Evolutionary conservation across 257 asterid species (phyloP).

Genomic region (Pogostemon cablin): DNA sequence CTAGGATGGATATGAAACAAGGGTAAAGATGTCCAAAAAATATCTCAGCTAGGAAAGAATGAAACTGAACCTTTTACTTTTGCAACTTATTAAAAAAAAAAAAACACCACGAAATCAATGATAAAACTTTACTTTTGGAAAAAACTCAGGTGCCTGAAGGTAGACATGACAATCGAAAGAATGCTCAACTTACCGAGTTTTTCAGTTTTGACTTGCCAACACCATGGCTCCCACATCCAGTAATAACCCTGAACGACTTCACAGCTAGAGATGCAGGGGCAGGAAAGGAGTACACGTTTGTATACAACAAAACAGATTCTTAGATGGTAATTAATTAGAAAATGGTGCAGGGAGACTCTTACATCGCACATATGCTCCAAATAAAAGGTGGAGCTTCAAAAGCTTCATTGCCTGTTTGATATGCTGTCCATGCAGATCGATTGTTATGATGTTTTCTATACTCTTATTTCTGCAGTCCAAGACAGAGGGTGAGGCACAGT

Average conservation of each 20-base stretch:
- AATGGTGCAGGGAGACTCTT: constrained; percentile 41
- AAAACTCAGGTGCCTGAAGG: background rate
- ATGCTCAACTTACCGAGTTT: constrained; percentile 55
- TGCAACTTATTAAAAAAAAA: background rate
- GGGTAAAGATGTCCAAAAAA: background rate
- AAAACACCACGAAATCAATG: background rate
- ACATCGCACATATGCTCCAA: constrained; percentile 94
- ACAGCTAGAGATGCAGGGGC: constrained; percentile 58
- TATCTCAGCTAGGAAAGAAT: background rate
- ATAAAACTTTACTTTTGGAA: background rate
- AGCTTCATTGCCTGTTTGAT: constrained; percentile 87
- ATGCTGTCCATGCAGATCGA: constrained; percentile 98
- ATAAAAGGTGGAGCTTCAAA: constrained; percentile 90
- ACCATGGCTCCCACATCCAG: constrained; percentile 95
- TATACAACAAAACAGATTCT: constrained; percentile 14
- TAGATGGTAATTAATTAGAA: constrained; percentile 6
- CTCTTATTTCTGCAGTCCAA: constrained; percentile 71
- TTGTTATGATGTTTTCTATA: constrained; percentile 74
- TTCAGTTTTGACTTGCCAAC: constrained; percentile 89
- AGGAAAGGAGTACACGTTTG: constrained; percentile 3
- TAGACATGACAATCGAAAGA: constrained; percentile 13
- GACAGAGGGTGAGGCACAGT: constrained; percentile 35
- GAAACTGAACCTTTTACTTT: background rate
- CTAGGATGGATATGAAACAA: background rate
- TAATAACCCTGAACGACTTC: constrained; percentile 80